phyloP scores from a whole-genome alignment of 1,139 yeast genomes.

The Geotrichum reessii region DNA sequence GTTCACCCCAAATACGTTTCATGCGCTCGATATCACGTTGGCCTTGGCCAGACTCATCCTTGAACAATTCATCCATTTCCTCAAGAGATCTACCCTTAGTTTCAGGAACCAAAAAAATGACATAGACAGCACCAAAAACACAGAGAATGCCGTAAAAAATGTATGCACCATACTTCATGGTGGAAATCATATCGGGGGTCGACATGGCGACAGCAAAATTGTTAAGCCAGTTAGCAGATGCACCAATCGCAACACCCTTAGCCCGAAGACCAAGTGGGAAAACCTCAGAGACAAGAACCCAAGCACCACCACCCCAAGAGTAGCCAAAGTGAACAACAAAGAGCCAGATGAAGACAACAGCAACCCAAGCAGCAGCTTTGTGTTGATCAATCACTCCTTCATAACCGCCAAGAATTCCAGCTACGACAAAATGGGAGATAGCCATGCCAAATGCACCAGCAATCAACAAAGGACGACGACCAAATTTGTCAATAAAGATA shows the following conservation, averaged over 20 bases:
- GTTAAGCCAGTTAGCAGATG: constrained; percentile 76
- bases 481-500: constrained; percentile 47
- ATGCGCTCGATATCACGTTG: constrained; percentile 20
- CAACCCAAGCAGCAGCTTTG: constrained; percentile 45
- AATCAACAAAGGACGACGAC: constrained; percentile 49
- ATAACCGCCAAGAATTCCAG: constrained; percentile 30
- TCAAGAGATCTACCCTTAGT: constrained; percentile 46
- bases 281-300: constrained; percentile 74
- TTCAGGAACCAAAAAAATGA: constrained; percentile 44
- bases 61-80: constrained; percentile 45
- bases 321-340: constrained; percentile 71
- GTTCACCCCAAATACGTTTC: constrained; percentile 21
- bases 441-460: constrained; percentile 47
- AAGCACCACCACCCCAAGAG: constrained; percentile 75
- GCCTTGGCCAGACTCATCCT: constrained; percentile 20
- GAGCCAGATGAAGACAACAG: constrained; percentile 63
- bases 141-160: constrained; percentile 43
- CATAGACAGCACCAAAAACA: constrained; percentile 26
- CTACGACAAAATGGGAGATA: constrained; percentile 37
- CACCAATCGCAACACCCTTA: constrained; percentile 65
- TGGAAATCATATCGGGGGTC: constrained; percentile 61
- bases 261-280: constrained; percentile 69
- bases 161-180: constrained; percentile 39
- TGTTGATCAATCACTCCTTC: constrained; percentile 21
- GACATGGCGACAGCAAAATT: constrained; percentile 68